A percentile compares a stretch with the other conserved stretches of the same genome.
phyloP scores from a whole-genome alignment of 2,329 filamentous ascomycete genomes.

The Arthroderma sp. region DNA sequence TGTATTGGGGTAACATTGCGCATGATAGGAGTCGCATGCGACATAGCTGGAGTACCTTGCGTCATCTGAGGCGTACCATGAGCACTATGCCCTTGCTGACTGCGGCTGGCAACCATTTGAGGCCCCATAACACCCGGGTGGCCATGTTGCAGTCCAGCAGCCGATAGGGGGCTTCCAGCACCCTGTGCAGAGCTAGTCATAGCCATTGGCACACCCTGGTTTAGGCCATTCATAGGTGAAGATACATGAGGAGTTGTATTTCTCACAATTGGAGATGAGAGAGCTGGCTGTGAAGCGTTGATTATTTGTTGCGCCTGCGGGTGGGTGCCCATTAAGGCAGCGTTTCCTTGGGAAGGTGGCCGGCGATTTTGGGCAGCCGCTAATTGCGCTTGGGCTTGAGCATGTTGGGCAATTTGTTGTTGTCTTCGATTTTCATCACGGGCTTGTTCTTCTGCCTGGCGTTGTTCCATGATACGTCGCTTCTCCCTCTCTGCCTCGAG shows the following conservation, averaged over 20 bases:
- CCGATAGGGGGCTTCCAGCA: conserved; percentile 33
- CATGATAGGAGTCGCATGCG: conserved; percentile 35
- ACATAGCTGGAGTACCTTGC: conserved; percentile 33
- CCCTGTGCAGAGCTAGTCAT: conserved; percentile 32
- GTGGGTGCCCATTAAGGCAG: conserved; percentile 15
- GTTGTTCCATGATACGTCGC: conserved; percentile 30
- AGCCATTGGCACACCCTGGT: conserved; percentile 29
- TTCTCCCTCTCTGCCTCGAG: conserved; percentile 38
- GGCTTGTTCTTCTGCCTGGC: conserved; percentile 31
- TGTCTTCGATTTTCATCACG: conserved; percentile 28
- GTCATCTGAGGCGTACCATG: conserved; percentile 37
- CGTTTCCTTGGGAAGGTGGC: conserved; percentile 32
- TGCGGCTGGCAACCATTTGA: conserved; percentile 32
- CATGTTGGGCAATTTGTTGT: conserved; percentile 33
- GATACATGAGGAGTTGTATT: conserved; percentile 35
- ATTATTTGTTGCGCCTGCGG: conserved; percentile 23
- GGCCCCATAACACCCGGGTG: conserved; percentile 34
- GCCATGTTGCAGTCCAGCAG: conserved; percentile 33
- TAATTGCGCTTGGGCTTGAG: conserved; percentile 33
- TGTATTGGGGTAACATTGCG: conserved; percentile 35
- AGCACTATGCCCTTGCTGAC: conserved; percentile 34
- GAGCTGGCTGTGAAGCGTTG: conserved; percentile 25
- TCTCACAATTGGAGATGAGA: conserved; percentile 35
- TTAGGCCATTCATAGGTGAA: conserved; percentile 30
- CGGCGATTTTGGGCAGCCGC: conserved; percentile 38